Evolutionary conservation across 148 eudicot species (phyloP), one percentile per base, ranked within the genome.

Genomic region (Hydrangea macrophylla): DNA sequence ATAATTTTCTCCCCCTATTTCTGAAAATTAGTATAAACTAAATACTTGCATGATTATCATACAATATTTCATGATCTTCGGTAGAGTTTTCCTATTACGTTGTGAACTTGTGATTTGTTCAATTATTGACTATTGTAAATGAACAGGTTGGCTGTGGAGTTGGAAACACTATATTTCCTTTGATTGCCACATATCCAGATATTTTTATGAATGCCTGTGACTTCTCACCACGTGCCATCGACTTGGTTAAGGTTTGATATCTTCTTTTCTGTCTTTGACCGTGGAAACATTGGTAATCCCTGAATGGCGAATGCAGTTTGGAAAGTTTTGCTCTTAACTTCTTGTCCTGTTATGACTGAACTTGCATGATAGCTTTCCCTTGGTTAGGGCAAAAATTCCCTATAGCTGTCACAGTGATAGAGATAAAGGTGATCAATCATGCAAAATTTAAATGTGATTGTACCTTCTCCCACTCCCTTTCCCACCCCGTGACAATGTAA

Each of bases 101-200:
- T 61, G 11, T 42, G 11, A 7, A 32, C 5, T 65, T 37, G 20
- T 9, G 35, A 40, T 39, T 68, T 42, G 32, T 2, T 26, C 58
- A 37, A 44, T 35, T 75, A 6, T 9, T 55, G 55, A 40, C 18
- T 50, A 48, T 44, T 70, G 33, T 72, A 78, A 56, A 18, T 56
- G 57, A 68, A 58, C 81, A 94, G 99, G 87, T 91, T 74, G 99
- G 99, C 44, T 94, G 99, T 79, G 99, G 99, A 67, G 96, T 84
- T 71, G 99, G 99, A 76, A 94, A 94, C 76, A 91, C 97, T 27
- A 76, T 91, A 72, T 94, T 84, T 63, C 99, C 99, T 78, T 77
- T 94, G 70, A 83, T 86, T 75, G 87, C 96, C 48, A 79, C 89
- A 11, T 88, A 83, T 58, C 93, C 89, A 15, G 80, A 82, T 67